Evolutionary conservation across 1,284 basidiomycete genomes (phyloP).

Genomic region (Malassezia vespertilionis): DNA sequence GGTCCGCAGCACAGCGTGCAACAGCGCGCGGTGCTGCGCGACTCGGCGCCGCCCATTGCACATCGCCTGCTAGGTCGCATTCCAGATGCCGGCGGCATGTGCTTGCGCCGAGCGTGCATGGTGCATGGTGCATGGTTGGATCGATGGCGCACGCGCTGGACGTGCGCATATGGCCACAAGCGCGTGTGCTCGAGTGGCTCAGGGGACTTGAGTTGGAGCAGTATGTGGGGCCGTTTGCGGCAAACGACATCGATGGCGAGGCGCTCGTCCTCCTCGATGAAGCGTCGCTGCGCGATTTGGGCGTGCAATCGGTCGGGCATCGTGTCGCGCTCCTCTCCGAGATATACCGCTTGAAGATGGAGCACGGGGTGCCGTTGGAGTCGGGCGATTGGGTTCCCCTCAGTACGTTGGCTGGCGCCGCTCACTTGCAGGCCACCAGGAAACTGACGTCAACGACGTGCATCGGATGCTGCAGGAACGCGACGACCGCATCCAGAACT

Average conservation of each 20-base stretch:
- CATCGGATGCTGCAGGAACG: background rate
- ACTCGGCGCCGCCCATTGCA: too few relatives aligned
- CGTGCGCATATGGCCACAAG: constrained; percentile 32
- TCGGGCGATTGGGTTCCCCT: constrained; percentile 40
- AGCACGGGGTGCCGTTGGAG: constrained; percentile 36
- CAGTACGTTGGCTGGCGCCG: constrained; percentile 3
- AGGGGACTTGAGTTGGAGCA: constrained; percentile 23
- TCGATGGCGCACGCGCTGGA: too few relatives aligned
- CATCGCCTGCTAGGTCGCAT: too few relatives aligned
- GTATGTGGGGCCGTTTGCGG: constrained; percentile 23
- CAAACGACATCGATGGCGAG: constrained; percentile 43
- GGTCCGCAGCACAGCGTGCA: too few relatives aligned
- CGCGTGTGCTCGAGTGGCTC: constrained; percentile 34
- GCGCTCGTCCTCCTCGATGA: constrained; percentile 42
- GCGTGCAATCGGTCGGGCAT: constrained; percentile 39
- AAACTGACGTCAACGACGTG: background rate
- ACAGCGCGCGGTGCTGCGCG: too few relatives aligned
- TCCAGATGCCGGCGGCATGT: too few relatives aligned
- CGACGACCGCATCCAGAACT: constrained; percentile 38
- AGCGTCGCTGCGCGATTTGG: constrained; percentile 38
- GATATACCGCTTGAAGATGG: constrained; percentile 36
- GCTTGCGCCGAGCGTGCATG: too few relatives aligned
- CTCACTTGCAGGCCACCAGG: constrained; percentile 5
- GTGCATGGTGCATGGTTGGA: too few relatives aligned
- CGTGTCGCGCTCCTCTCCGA: constrained; percentile 33